A percentile compares a stretch with the other conserved stretches of the same genome.
phyloP scores from a whole-genome alignment of 768 basidiomycete genomes.

The Boletus reticuloceps region DNA sequence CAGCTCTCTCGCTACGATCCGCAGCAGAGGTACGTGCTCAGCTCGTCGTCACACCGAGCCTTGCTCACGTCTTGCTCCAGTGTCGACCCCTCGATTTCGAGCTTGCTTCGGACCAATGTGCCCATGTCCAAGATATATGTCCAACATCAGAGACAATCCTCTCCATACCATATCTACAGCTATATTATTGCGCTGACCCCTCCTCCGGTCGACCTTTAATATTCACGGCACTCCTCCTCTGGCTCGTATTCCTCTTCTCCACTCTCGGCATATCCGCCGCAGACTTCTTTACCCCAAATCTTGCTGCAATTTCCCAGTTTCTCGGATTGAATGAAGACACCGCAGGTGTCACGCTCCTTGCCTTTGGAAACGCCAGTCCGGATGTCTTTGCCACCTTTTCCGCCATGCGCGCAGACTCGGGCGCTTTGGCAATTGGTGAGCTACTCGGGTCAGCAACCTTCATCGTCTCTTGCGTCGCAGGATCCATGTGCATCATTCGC shows the following conservation, averaged over 20 bases:
- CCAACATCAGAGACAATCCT: conserved; percentile 60
- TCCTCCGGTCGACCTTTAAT: conserved; percentile 50
- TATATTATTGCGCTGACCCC: conserved; percentile 66
- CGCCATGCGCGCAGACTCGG: conserved; percentile 82
- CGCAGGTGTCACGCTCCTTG: conserved; percentile 95
- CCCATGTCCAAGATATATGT: conserved; percentile 59
- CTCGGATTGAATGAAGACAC: conserved; percentile 90
- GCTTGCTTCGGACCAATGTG: conserved; percentile 52
- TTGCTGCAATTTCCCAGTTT: conserved; percentile 82
- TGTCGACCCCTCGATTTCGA: conserved; percentile 65
- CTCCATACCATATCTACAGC: conserved; percentile 62
- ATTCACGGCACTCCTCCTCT: conserved; percentile 65
- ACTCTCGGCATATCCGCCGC: conserved; percentile 93
- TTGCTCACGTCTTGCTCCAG: conserved; percentile 33
- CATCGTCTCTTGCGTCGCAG: conserved; percentile 94
- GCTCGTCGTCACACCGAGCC: not conserved
- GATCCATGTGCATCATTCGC: conserved; percentile 96
- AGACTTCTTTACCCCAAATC: conserved; percentile 97
- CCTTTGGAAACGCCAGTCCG: conserved; percentile 96
- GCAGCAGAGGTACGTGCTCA: not conserved
- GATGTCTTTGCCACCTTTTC: conserved; percentile 97
- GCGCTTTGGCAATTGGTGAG: conserved; percentile 91
- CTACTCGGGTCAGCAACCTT: conserved; percentile 94
- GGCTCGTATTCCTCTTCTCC: conserved; percentile 92
- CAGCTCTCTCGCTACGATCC: not conserved